Percentiles rank a stretch among this genome's conserved stretches.
phyloP scores from a whole-genome alignment of 768 basidiomycete species.

The Amanita pseudoporphyria region DNA sequence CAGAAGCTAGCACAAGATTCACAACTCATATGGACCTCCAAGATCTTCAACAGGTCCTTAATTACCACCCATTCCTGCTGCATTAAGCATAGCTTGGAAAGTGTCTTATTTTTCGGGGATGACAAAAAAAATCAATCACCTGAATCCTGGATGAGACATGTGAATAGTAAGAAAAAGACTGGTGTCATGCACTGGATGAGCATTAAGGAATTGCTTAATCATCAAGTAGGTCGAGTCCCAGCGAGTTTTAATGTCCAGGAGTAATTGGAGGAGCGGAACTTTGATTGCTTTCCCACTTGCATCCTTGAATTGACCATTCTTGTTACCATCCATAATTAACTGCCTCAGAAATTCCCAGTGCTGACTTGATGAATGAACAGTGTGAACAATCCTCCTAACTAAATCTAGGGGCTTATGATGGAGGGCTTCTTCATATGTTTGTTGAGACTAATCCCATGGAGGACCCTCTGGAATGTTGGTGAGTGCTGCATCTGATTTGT shows the following conservation, averaged over 20 bases:
- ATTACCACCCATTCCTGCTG: not conserved
- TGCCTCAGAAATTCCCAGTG: not conserved
- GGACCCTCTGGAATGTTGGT: no score
- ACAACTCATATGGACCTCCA: not conserved
- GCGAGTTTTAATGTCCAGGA: no score
- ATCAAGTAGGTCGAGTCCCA: not conserved
- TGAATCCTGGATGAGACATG: not conserved
- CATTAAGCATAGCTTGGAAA: not conserved
- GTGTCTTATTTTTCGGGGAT: not conserved
- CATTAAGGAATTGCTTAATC: not conserved
- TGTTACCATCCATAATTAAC: not conserved
- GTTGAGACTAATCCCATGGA: not conserved
- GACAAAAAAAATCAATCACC: not conserved
- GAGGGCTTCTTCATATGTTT: not conserved
- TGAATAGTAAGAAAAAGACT: not conserved
- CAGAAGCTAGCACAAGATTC: not conserved
- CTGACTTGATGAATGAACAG: not conserved
- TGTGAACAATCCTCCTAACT: not conserved
- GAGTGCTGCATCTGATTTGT: not conserved
- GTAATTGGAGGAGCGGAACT: constrained; percentile 1
- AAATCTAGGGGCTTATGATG: not conserved
- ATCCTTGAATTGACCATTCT: not conserved
- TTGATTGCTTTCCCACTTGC: no score
- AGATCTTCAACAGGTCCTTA: not conserved
- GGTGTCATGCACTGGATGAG: not conserved